phyloP scores from a whole-genome alignment of 306 rosid genomes.

The Medicago ruthenica region DNA sequence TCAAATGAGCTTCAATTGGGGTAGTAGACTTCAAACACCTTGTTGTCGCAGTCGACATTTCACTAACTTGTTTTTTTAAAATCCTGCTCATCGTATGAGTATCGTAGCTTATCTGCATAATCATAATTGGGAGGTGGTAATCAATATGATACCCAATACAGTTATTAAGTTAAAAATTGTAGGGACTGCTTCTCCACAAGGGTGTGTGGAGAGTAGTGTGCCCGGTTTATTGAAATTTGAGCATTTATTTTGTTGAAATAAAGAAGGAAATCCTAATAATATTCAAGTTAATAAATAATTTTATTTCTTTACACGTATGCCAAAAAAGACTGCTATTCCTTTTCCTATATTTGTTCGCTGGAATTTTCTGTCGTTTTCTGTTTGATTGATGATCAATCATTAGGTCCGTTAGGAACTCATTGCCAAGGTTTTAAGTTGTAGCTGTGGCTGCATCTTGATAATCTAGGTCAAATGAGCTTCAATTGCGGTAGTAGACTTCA shows the following conservation, averaged over 20 bases:
- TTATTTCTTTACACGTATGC: conserved; percentile 1
- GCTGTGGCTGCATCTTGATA: neutral
- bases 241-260: neutral
- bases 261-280: neutral
- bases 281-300: neutral
- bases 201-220: neutral
- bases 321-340: neutral
- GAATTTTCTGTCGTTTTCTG: neutral
- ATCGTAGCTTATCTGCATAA: neutral
- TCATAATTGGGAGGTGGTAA: neutral
- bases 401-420: neutral
- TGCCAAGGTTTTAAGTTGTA: neutral
- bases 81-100: neutral
- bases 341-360: neutral
- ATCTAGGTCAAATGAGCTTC: neutral
- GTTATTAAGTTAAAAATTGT: neutral
- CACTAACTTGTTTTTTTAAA: neutral
- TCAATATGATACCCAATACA: neutral
- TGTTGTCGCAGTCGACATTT: neutral
- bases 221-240: neutral
- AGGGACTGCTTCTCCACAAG: conserved; percentile 11
- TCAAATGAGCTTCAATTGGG: neutral
- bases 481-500: neutral
- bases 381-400: conserved; percentile 20
- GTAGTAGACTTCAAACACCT: neutral